Conservation (phyloP, 805 yeast species). For the Hemisphaericaspora nanyangensis region DNA sequence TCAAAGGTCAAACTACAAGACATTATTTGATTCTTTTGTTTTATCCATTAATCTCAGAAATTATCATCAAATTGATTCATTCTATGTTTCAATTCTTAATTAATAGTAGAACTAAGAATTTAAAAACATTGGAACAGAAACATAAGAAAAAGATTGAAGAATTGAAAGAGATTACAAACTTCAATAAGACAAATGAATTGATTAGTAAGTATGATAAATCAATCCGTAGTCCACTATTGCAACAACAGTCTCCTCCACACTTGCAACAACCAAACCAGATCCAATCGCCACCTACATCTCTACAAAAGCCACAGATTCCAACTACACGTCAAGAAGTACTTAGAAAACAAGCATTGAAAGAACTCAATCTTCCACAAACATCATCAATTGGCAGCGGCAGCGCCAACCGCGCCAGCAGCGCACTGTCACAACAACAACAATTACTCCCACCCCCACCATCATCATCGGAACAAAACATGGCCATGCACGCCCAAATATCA, state of each 20-base stretch:
- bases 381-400: background rate
- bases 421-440: background rate
- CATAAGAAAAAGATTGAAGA: slow-evolving; percentile 60
- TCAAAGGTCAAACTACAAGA: slow-evolving; percentile 20
- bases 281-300: background rate
- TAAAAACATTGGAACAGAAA: slow-evolving; percentile 32
- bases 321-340: background rate
- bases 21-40: slow-evolving; percentile 16
- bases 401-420: background rate
- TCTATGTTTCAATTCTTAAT: slow-evolving; percentile 17
- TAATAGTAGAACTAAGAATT: slow-evolving; percentile 14
- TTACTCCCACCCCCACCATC: slow-evolving; percentile 2
- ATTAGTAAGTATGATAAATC: slow-evolving; percentile 48
- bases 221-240: background rate
- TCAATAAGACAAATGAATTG: slow-evolving; percentile 69
- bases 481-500: background rate
- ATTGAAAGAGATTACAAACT: slow-evolving; percentile 69
- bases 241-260: background rate
- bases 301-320: background rate
- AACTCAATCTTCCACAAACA: slow-evolving; percentile 6
- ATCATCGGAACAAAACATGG: background rate
- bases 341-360: slow-evolving; percentile 6
- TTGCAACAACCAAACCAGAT: slow-evolving; percentile 2
- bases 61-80: slow-evolving; percentile 15
- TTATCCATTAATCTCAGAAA: slow-evolving; percentile 21